These are phyloP conservation scores for Coprinellus micaceus DNA, from an alignment of 768 basidiomycete species.

Conservation along the genomic window DNA sequence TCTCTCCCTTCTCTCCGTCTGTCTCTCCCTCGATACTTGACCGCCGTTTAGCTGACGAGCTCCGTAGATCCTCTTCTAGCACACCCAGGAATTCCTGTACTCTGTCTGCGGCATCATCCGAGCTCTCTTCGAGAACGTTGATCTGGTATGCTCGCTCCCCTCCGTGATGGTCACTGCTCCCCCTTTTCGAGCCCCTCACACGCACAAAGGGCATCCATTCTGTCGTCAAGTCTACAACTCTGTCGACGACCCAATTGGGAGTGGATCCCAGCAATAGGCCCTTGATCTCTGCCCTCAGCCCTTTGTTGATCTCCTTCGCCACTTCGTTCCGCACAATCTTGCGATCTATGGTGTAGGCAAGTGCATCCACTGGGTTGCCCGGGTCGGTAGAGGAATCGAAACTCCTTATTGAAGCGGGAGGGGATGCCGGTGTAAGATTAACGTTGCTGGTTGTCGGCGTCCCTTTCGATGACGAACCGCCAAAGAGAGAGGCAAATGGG, in stretches of 20 bases:
- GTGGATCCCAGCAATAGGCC: constrained; percentile 27
- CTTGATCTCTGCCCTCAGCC: constrained; percentile 55
- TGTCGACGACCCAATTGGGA: constrained; percentile 52
- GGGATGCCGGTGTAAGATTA: constrained; percentile 22
- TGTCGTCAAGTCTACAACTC: constrained; percentile 51
- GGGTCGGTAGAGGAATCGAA: constrained; percentile 30
- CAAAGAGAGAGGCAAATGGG: constrained; percentile 82
- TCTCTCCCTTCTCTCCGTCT: constrained; percentile 28
- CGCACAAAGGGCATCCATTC: constrained; percentile 56
- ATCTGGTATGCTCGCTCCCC: constrained; percentile 33
- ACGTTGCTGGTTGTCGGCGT: constrained; percentile 16
- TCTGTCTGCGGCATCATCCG: constrained; percentile 49
- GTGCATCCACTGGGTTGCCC: constrained; percentile 43
- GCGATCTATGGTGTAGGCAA: constrained; percentile 55
- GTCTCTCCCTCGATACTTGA: constrained; percentile 16
- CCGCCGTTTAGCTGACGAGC: constrained; percentile 27
- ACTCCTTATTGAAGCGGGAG: constrained; percentile 29
- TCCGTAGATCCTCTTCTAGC: constrained; percentile 65
- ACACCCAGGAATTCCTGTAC: constrained; percentile 70
- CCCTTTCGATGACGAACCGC: constrained; percentile 25
- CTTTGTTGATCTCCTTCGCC: constrained; percentile 48
- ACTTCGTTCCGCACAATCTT: constrained; percentile 52
- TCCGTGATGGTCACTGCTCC: constrained; percentile 4
- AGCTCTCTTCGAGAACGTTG: constrained; percentile 40
- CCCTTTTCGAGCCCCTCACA: constrained; percentile 17